Conservation (phyloP, 2,329 filamentous ascomycete genomes). For the Monosporascus sp. region DNA sequence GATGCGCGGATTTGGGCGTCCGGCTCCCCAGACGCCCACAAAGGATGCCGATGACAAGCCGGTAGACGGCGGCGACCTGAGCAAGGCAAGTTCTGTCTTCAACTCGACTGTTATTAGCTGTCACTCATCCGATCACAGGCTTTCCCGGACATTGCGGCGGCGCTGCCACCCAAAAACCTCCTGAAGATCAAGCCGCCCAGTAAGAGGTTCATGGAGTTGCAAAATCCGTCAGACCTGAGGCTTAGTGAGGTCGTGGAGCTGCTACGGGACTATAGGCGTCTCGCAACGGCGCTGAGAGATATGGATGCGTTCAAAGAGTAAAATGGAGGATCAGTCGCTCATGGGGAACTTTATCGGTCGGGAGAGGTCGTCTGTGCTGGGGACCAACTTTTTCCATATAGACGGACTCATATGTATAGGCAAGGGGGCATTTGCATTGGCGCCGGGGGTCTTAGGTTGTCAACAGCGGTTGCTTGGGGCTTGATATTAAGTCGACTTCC, state of each 20-base stretch:
- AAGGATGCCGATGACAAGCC: slow-evolving; percentile 29
- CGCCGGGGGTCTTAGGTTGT: neutral
- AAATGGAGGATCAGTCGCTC: slow-evolving; percentile 9
- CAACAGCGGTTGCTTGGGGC: neutral
- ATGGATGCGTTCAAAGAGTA: slow-evolving; percentile 52
- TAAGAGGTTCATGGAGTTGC: slow-evolving; percentile 66
- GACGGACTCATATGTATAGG: neutral
- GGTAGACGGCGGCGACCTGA: slow-evolving; percentile 50
- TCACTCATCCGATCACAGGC: slow-evolving; percentile 35
- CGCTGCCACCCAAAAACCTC: slow-evolving; percentile 48
- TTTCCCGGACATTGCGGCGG: slow-evolving; percentile 54
- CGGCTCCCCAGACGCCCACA: slow-evolving; percentile 34
- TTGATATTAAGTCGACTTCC: neutral
- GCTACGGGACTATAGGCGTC: slow-evolving; percentile 67
- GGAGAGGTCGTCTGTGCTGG: too few species aligned
- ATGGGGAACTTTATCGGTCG: neutral
- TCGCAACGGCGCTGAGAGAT: slow-evolving; percentile 61
- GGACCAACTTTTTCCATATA: neutral
- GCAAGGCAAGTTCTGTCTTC: slow-evolving; percentile 41
- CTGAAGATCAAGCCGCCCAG: slow-evolving; percentile 61
- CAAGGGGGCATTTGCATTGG: neutral
- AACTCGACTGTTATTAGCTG: neutral
- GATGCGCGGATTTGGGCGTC: slow-evolving; percentile 69
- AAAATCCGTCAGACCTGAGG: slow-evolving; percentile 64
- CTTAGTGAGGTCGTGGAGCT: slow-evolving; percentile 70